phyloP scores from a whole-genome alignment of 1,284 basidiomycete species.

The Bjerkandera adusta region DNA sequence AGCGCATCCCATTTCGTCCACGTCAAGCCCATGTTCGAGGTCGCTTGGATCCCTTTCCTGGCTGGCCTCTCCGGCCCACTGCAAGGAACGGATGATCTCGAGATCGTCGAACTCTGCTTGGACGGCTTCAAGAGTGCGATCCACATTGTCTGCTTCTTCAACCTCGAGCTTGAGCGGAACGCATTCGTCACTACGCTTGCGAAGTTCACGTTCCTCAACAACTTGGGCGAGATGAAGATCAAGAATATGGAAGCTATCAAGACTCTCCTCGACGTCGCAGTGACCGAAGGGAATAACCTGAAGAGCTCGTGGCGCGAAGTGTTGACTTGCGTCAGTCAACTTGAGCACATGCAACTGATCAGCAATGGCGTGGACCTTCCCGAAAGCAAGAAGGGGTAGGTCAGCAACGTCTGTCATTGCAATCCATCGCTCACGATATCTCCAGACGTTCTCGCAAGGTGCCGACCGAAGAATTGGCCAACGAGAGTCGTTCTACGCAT shows the following conservation, averaged over 20 bases:
- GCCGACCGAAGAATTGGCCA: conserved; percentile 92
- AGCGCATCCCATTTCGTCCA: conserved; percentile 94
- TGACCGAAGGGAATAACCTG: conserved; percentile 91
- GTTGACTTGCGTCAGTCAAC: conserved; percentile 91
- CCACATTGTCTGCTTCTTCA: conserved; percentile 91
- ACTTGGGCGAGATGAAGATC: conserved; percentile 95
- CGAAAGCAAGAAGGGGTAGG: conserved; percentile 82
- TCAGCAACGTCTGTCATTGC: conserved; percentile 7
- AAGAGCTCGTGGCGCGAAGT: conserved; percentile 97
- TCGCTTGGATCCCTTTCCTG: conserved; percentile 96
- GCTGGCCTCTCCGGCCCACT: conserved; percentile 91
- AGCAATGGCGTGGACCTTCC: conserved; percentile 83
- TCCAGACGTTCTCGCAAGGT: conserved; percentile 63
- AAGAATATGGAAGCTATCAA: conserved; percentile 99
- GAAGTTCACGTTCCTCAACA: conserved; percentile 96
- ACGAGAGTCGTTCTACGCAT: conserved; percentile 95
- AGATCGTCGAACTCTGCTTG: conserved; percentile 88
- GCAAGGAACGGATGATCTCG: conserved; percentile 90
- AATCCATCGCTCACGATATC: not conserved
- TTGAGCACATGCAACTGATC: conserved; percentile 97
- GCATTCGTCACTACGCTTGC: conserved; percentile 97
- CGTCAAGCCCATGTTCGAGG: conserved; percentile 96
- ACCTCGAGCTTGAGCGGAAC: conserved; percentile 92
- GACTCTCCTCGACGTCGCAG: conserved; percentile 86
- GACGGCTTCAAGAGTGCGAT: conserved; percentile 95